These are phyloP conservation scores for Rutstroemia sp. DNA, from an alignment of 2,329 filamentous ascomycete species.

Conservation along the genomic window DNA sequence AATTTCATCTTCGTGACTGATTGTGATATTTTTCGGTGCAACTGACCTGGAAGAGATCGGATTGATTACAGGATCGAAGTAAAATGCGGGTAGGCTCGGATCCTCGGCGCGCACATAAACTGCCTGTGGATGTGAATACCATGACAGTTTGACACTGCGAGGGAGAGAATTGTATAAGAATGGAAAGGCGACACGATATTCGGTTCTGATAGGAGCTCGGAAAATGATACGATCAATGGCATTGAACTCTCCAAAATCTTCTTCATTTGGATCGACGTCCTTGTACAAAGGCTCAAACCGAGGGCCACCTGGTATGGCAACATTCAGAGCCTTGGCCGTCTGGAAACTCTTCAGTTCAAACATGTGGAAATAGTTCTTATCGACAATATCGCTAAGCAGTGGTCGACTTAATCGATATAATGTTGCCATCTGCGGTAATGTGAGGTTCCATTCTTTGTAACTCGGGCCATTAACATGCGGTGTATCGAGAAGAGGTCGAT, in stretches of 20 bases:
- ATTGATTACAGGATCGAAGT: conserved; percentile 96
- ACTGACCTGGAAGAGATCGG: conserved; percentile 94
- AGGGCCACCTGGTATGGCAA: conserved; percentile 94
- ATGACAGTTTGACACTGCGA: conserved; percentile 84
- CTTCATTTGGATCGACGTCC: conserved; percentile 96
- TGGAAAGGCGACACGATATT: conserved; percentile 90
- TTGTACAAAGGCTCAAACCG: conserved; percentile 97
- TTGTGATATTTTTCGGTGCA: conserved; percentile 84
- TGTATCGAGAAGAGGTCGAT: conserved; percentile 82
- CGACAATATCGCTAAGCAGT: conserved; percentile 82
- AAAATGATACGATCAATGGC: conserved; percentile 99
- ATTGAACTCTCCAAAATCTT: conserved; percentile 99
- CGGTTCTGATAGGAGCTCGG: conserved; percentile 86
- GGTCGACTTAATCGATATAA: conserved; percentile 88
- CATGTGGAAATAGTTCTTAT: conserved; percentile 97
- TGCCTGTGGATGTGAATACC: conserved; percentile 89
- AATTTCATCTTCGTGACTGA: conserved; percentile 89
- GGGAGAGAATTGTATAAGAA: conserved; percentile 96
- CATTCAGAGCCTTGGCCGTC: conserved; percentile 93
- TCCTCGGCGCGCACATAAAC: conserved; percentile 88
- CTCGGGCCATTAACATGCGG: conserved; percentile 92
- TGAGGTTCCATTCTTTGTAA: conserved; percentile 93
- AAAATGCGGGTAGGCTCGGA: conserved; percentile 85
- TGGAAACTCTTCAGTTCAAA: conserved; percentile 94
- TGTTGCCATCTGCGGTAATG: conserved; percentile 90